These are phyloP conservation scores for Trebouxia gelatinosa DNA, from an alignment of 163 green algal species.

Conservation along the genomic window DNA sequence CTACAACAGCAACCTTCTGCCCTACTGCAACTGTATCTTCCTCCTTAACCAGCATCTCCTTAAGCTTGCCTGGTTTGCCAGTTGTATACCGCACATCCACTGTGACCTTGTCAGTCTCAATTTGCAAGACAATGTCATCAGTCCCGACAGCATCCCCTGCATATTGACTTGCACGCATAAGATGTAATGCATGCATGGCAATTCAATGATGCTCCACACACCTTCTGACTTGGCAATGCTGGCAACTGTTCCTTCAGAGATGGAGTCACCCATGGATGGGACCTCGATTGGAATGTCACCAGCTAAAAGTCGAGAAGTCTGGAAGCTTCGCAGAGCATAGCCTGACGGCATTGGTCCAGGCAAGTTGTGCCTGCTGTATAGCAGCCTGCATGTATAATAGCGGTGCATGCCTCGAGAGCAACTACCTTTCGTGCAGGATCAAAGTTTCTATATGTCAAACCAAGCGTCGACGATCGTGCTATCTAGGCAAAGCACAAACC, in stretches of 20 bases:
- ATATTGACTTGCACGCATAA: neutral
- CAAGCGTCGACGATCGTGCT: neutral
- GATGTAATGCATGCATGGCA: neutral
- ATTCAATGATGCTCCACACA: slow-evolving; percentile 27
- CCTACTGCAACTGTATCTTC: slow-evolving; percentile 89
- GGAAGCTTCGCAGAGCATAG: neutral
- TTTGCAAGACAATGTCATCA: slow-evolving; percentile 92
- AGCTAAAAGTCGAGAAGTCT: neutral
- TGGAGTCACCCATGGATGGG: slow-evolving; percentile 89
- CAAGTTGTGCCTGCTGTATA: neutral
- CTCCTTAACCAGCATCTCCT: slow-evolving; percentile 69
- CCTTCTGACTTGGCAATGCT: slow-evolving; percentile 65
- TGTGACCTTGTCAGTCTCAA: slow-evolving; percentile 93
- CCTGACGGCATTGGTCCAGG: neutral
- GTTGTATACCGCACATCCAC: slow-evolving; percentile 78
- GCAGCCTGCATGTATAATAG: neutral
- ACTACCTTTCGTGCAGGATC: no score
- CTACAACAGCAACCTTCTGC: slow-evolving; percentile 77
- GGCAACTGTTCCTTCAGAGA: slow-evolving; percentile 79
- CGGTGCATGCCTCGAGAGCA: neutral
- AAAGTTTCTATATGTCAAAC: neutral
- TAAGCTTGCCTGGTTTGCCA: slow-evolving; percentile 66
- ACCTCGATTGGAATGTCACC: slow-evolving; percentile 52
- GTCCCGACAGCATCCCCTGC: slow-evolving; percentile 73
- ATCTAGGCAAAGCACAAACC: neutral